Evolutionary conservation across 2,329 filamentous ascomycete genomes (phyloP).

Genomic region (Ustilaginoidea virens): DNA sequence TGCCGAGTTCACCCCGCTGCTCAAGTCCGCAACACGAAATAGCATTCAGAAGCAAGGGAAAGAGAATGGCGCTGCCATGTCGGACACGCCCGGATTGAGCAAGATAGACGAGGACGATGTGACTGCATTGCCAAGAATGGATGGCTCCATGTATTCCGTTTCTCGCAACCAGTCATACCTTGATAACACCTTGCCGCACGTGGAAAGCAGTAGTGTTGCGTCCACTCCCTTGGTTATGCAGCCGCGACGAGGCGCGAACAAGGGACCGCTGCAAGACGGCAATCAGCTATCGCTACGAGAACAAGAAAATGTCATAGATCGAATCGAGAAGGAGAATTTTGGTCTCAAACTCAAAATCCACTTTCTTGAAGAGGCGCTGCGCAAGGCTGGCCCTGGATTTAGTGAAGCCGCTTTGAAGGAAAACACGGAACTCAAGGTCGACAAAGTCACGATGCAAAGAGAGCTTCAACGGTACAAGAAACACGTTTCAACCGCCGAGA

Average conservation of each 20-base stretch:
- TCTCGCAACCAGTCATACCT: conserved; percentile 49
- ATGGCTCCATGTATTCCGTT: conserved; percentile 54
- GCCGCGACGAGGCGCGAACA: conserved; percentile 44
- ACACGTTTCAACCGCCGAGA: conserved; percentile 65
- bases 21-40: conserved; percentile 65
- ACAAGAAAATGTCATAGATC: conserved; percentile 89
- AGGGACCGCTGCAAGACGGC: conserved; percentile 63
- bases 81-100: conserved; percentile 54
- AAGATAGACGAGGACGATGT: conserved; percentile 57
- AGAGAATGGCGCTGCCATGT: conserved; percentile 41
- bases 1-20: conserved; percentile 83
- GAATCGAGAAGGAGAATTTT: conserved; percentile 97
- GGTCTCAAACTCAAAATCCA: conserved; percentile 93
- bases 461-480: conserved; percentile 82
- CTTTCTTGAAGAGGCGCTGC: conserved; percentile 81
- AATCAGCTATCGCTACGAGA: conserved; percentile 86
- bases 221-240: conserved; percentile 68
- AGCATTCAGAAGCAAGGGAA: conserved; percentile 51
- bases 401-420: conserved; percentile 81
- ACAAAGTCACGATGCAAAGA: conserved; percentile 75
- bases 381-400: conserved; percentile 77
- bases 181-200: conserved; percentile 58
- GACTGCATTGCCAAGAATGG: conserved; percentile 57
- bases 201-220: conserved; percentile 63
- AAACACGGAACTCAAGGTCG: conserved; percentile 91